Conservation (phyloP, 495 filamentous ascomycete genomes). For the Penicillium egyptiacum region DNA sequence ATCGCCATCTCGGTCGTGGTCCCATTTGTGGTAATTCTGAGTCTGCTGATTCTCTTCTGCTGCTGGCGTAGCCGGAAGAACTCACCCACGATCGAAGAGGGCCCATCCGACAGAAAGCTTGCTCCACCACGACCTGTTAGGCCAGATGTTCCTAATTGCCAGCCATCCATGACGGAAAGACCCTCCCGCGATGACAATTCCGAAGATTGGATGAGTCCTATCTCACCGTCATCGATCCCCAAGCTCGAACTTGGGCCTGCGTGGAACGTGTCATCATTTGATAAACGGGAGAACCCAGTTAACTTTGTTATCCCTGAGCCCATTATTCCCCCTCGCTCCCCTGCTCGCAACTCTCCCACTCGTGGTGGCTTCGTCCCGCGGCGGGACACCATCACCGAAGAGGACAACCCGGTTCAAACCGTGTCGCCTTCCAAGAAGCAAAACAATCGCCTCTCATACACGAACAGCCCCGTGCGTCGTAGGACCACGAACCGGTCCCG, state of each 20-base stretch:
- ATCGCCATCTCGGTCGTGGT: constrained; percentile 48
- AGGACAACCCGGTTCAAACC: constrained; percentile 24
- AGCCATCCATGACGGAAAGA: constrained; percentile 29
- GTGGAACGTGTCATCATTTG: constrained; percentile 37
- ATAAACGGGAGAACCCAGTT: constrained; percentile 23
- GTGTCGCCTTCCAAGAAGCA: constrained; percentile 25
- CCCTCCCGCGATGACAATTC: constrained; percentile 26
- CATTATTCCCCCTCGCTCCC: constrained; percentile 32
- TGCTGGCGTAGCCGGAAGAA: constrained; percentile 43
- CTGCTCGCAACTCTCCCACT: constrained; percentile 29
- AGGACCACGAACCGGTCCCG: constrained; percentile 33
- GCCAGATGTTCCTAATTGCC: constrained; percentile 32
- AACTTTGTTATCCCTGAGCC: constrained; percentile 20
- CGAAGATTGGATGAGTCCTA: constrained; percentile 27
- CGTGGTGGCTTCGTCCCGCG: constrained; percentile 34
- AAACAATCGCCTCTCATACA: constrained; percentile 35
- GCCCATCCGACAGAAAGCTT: constrained; percentile 24
- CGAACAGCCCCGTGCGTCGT: constrained; percentile 36
- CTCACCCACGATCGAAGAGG: constrained; percentile 29
- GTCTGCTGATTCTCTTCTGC: constrained; percentile 40
- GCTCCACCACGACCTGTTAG: constrained; percentile 24
- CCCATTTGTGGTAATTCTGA: constrained; percentile 38
- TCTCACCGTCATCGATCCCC: constrained; percentile 33
- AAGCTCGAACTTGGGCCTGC: constrained; percentile 39
- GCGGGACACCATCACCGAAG: constrained; percentile 25